These are phyloP conservation scores for Taxillus chinensis DNA, from an alignment of 164 flowering plant species.

Conservation along the genomic window DNA sequence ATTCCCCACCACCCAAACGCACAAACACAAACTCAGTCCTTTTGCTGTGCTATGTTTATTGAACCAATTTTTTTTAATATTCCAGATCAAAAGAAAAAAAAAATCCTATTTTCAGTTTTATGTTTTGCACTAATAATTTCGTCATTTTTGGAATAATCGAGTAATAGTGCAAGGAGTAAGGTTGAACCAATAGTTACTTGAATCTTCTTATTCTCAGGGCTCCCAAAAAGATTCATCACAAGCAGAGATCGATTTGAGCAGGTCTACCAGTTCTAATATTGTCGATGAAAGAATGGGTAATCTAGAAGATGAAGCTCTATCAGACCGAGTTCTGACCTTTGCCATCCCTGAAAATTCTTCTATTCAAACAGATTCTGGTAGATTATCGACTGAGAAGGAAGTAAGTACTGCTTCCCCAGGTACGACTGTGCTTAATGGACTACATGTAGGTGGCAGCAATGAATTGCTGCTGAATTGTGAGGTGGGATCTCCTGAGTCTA, in stretches of 20 bases:
- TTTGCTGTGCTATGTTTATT: too few relatives aligned
- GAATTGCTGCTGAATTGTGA: conserved; percentile 37
- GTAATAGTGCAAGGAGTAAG: too few relatives aligned
- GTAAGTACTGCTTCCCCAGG: conserved; percentile 8
- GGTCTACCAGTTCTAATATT: conserved; percentile 19
- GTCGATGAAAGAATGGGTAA: conserved; percentile 27
- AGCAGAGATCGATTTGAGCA: conserved; percentile 26
- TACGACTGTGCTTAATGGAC: conserved; percentile 19
- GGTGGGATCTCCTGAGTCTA: conserved; percentile 29
- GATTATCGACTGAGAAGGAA: conserved; percentile 21
- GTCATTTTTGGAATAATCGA: too few relatives aligned
- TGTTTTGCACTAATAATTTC: too few relatives aligned
- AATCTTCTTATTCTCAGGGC: conserved; percentile 32
- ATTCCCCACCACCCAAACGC: too few relatives aligned
- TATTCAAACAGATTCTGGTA: conserved; percentile 24
- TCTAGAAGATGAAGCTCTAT: conserved; percentile 28
- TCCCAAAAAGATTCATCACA: conserved; percentile 23
- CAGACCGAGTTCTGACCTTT: conserved; percentile 64
- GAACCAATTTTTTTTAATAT: too few relatives aligned
- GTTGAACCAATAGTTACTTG: too few relatives aligned
- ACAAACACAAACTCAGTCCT: too few relatives aligned
- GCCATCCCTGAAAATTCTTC: conserved; percentile 46
- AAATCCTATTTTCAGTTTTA: too few relatives aligned
- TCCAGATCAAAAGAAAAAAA: too few relatives aligned
- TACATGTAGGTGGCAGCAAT: conserved; percentile 19